Evolutionary conservation across 768 basidiomycete species (phyloP), one percentile per base, ranked within the genome.

Genomic region (Ramaria sp.): DNA sequence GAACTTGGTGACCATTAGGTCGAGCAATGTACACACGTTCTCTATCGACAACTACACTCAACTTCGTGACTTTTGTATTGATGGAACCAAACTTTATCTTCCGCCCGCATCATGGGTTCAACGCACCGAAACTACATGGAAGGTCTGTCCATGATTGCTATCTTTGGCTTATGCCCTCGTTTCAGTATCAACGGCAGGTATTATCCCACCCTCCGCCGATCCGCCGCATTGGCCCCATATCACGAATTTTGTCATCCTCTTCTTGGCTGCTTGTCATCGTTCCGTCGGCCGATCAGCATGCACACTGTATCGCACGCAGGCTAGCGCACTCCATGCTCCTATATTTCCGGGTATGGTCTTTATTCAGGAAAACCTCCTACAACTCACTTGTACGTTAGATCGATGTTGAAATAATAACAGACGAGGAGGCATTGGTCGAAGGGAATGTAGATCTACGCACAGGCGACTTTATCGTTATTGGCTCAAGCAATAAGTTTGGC

Each of bases 311-410:
- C 2, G 89, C 86, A 2, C 63, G 75, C 10, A 74, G 90, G 12
- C 67, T 93, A 22, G 80, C 83, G 2, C 79, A 89, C 62, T 77
- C 80, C 57, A 68, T 92, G 16, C 67, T 78, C 30, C 61, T 78
- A 1, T 48, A 55, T 47, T 47, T 55, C 22, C 53, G 44, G 7
- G 53, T 55, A 48, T 10, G 53, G 15, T 30, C 22, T 47, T 24
- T 28, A 5, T 20, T 37, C 28, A 20, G 3, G 7, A 18, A 13
- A n/a, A 3, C 30, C 20, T 9, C n/a, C 20, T 13, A 12, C 18
- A 20, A 55, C 53, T 30, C 20, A 18, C 53, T 38, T 8, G 0
- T 89, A 84, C 66, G 84, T 88, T 62, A 74, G 56, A 64, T 93
- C 20, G 88, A 91, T 57, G 65, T 78, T 0, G 75, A 79, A 47